Conservation (phyloP, 306 rosid species). For the Cucumis melo region DNA sequence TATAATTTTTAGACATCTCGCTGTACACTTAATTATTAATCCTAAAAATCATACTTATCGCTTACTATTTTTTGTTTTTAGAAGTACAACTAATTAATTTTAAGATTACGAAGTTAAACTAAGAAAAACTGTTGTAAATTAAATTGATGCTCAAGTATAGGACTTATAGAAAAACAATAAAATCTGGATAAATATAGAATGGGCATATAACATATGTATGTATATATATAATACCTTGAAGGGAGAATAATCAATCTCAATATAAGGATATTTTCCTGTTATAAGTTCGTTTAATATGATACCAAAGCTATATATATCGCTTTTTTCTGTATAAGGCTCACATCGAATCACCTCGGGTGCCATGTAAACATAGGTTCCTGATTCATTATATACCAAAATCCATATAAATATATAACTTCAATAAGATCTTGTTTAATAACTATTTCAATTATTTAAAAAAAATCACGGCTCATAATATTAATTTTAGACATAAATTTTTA, state of each 20-base stretch:
- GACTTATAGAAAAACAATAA: not conserved
- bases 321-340: conserved; percentile 69
- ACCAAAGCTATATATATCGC: conserved; percentile 61
- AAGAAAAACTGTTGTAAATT: not conserved
- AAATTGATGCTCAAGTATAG: not conserved
- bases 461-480: no score
- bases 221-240: conserved; percentile 32
- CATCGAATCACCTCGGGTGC: conserved; percentile 55
- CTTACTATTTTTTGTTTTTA: no score
- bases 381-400: not conserved
- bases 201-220: not conserved
- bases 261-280: conserved; percentile 45
- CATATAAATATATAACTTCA: not conserved
- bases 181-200: not conserved
- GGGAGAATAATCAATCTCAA: conserved; percentile 47
- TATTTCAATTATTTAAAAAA: no score
- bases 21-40: no score
- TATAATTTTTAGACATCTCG: no score
- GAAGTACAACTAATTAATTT: not conserved
- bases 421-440: not conserved
- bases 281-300: conserved; percentile 54
- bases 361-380: conserved; percentile 71
- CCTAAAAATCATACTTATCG: no score
- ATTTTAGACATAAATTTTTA: no score
- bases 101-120: not conserved